These are phyloP conservation scores for Aspergillus brasiliensis DNA, from an alignment of 2,329 filamentous ascomycete genomes.

Conservation along the genomic window DNA sequence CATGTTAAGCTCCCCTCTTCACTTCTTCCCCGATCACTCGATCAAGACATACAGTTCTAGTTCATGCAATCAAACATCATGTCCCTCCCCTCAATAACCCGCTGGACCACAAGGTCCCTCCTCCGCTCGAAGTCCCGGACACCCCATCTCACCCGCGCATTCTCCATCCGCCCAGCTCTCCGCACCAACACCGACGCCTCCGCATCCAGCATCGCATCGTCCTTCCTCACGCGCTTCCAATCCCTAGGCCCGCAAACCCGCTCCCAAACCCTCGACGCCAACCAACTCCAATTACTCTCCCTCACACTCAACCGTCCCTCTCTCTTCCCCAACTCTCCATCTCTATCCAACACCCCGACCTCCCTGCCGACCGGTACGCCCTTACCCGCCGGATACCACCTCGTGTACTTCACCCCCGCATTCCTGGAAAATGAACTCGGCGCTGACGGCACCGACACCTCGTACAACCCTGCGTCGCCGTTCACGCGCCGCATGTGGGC, in stretches of 20 bases:
- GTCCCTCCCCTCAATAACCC: conserved; percentile 1
- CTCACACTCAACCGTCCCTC: conserved; percentile 58
- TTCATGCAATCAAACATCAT: no score
- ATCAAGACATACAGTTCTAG: no score
- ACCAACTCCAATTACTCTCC: conserved; percentile 64
- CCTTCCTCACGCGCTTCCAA: conserved; percentile 48
- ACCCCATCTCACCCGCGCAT: conserved; percentile 6
- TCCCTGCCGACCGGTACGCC: conserved; percentile 49
- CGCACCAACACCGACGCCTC: conserved; percentile 26
- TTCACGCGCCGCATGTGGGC: conserved; percentile 71
- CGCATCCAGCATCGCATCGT: conserved; percentile 38
- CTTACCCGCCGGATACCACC: conserved; percentile 62
- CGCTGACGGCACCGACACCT: conserved; percentile 61
- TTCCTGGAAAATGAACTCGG: conserved; percentile 59
- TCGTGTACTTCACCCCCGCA: conserved; percentile 64
- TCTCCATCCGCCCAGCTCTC: conserved; percentile 16
- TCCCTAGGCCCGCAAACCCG: conserved; percentile 46
- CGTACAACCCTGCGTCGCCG: conserved; percentile 61
- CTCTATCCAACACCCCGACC: conserved; percentile 41
- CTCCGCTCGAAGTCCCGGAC: neutral
- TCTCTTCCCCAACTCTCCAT: conserved; percentile 43
- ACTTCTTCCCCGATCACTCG: neutral
- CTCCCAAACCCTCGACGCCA: conserved; percentile 60
- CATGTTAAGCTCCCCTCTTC: neutral
- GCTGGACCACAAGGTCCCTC: neutral